Evolutionary conservation across 768 basidiomycete genomes (phyloP), one percentile per base, ranked within the genome.

Genomic region (Auriscalpium orientale): DNA sequence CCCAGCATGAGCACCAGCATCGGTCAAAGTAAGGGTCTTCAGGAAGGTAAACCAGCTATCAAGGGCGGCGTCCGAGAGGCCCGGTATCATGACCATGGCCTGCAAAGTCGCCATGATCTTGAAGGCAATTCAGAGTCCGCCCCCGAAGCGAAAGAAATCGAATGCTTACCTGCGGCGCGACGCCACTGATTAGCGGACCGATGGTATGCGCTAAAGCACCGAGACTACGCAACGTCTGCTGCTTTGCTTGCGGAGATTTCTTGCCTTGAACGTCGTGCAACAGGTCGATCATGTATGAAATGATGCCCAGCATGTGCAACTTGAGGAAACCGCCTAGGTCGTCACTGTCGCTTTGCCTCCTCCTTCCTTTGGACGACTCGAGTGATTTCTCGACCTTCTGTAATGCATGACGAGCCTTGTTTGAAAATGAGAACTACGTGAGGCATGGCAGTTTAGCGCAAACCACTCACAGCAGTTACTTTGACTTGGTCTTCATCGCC

Each of bases 61-160:
- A 3, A 99, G 73, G 0, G 92, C 89, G 8, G 84, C 85, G 56
- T 88, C 82, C 0, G 89, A 81, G 8, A 99, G 76, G 57, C 87
- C 87, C 0, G 80, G 79, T 11, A 91, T 77, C 36, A 75, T 70
- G n/a, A 97, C 77, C 72, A 87, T 89, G 7, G 89, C 92, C 71
- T 98, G 95, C 40, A 99, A 79, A 16, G 89, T 93, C 0, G 95
- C 93, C 89, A 98, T 93, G 62, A 98, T 86, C 95, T 99, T 62
- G 22, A 56, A 9, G 13, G 40, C 35, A 55, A 46, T 51, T 46
- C 61, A 62, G 1, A 62, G 56, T 33, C 57, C 45, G 37, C 13
- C 13, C 38, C 18, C 34, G 3, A 35, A 46, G 53, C 35, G 36
- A 9, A 55, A 18, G 12, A 18, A 7, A 33, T 13, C 16, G 11